Percentiles rank a stretch among this genome's conserved stretches.
Conservation (phyloP, 2,329 filamentous ascomycete genomes). For the Fusarium acutatum region DNA sequence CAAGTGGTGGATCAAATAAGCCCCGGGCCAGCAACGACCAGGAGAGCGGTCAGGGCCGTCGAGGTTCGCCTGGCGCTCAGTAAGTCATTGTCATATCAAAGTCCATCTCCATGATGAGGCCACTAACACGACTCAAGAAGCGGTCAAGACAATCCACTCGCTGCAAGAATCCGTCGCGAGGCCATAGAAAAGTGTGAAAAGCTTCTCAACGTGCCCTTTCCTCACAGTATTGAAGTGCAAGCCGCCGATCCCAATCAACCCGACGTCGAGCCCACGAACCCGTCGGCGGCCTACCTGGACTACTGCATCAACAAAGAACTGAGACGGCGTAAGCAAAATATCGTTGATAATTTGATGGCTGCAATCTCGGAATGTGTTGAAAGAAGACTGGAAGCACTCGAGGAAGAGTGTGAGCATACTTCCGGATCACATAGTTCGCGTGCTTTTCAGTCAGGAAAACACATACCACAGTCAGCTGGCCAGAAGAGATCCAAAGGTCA, state of each 20-base stretch:
- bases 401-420: constrained; percentile 26
- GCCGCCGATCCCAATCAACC: constrained; percentile 33
- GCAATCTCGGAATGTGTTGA: constrained; percentile 22
- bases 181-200: constrained; percentile 13
- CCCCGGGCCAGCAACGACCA: constrained; percentile 27
- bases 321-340: constrained; percentile 10
- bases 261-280: constrained; percentile 41
- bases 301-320: constrained; percentile 21
- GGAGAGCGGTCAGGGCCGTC: constrained; percentile 37
- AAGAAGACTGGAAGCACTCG: constrained; percentile 34
- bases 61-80: constrained; percentile 35
- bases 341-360: constrained; percentile 27
- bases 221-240: constrained; percentile 20
- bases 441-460: constrained; percentile 10
- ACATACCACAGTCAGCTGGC: constrained; percentile 11
- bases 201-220: constrained; percentile 32
- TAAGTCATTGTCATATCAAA: neutral
- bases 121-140: constrained; percentile 6
- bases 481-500: constrained; percentile 31
- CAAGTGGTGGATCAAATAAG: constrained; percentile 10
- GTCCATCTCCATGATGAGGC: neutral
- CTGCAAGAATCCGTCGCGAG: constrained; percentile 16
- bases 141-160: constrained; percentile 21
- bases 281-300: constrained; percentile 37
- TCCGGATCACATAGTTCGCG: constrained; percentile 23